Evolutionary conservation across 2,329 filamentous ascomycete species (phyloP), one percentile per base, ranked within the genome.

Genomic region (Penicillium digitatum): DNA sequence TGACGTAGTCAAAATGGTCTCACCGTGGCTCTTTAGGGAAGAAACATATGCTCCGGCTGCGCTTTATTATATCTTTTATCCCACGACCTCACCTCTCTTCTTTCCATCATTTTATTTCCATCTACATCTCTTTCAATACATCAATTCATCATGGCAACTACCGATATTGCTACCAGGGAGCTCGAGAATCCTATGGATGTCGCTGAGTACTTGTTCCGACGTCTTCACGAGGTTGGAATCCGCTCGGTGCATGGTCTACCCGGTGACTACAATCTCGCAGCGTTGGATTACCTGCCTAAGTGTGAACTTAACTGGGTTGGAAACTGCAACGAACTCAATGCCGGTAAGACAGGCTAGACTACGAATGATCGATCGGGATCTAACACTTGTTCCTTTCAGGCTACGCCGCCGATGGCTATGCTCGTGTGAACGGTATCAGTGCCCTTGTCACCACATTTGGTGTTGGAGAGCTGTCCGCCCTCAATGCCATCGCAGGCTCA

Each of bases 381-480:
- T 42, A 32, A 52, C 7, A 5, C 1, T 12, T 7, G 2, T 20
- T n/a, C 14, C 8, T 31, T 2, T 22, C 48, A 73, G 87, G 85
- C 18, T 91, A 91, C 66, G 87, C 88, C 27, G 87, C 88, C n/a
- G 88, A 91, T 74, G 88, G 88, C 24, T 91, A 91, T 69, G 87
- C 87, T 53, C 82, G 88, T 59, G 81, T 89, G 56, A 87, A 87
- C 54, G 85, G 87, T 40, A 84, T 90, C 32, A 81, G 81, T 5
- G 87, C 87, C 29, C 73, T 91, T 45, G 59, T 91, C 62, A 91
- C 88, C 38, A 90, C 88, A 0, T 90, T 90, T 58, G 88, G 88
- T 52, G 87, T 90, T 2, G 87, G 79, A 11, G 79, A 82, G 59
- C 68, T 81, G 14, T 89, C 87, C 3, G 87, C 87, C 49, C 78